Evolutionary conservation across 352 stramenopile species (phyloP), one percentile per base, ranked within the genome.

Genomic region (Globisporangium nagaii): DNA sequence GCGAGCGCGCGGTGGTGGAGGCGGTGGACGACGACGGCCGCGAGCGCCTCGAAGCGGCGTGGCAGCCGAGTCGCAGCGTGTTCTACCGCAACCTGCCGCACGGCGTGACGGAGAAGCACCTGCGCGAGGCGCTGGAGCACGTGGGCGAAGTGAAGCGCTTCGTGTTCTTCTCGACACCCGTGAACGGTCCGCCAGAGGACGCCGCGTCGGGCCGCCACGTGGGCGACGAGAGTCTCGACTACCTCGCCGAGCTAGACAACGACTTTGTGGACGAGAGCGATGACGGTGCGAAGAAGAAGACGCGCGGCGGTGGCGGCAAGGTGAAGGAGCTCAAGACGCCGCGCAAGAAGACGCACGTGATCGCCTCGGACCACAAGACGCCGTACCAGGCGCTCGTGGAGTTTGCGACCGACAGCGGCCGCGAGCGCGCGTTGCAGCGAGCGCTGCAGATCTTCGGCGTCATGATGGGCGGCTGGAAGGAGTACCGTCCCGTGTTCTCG

Each of bases 381-480:
- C 41, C 60, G 45, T 79, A 79, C 54, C 71, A 89, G 58, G 84
- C 66, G n/a, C 52, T 93, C 15, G 79, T 95, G 31, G 82, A 95
- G 59, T 95, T 93, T 34, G 76, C 77, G 41, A 65, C 55, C 4
- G 54, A 75, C 40, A 54, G 54, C 39, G 65, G 56, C 6, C 73
- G 68, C 12, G 72, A 85, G 4, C 73, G 73, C 6, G 84, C 84
- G 32, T 70, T 88, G 43, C 83, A 88, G 58, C 80, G 79, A 9
- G 79, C 84, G 43, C 58, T 93, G 22, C 80, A 90, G 67, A 95
- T 95, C 56, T 95, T 95, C 55, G 84, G 84, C 25, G 82, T 95
- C 20, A 93, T 95, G 80, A 90, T 95, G 76, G 65, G 50, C 20
- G 84, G 81, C 48, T 90, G 68, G 69, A 87, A 85, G n/a, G 79